Base-by-base conservation (phyloP, 192 early-diverging fungal species). In the Lunasporangiospora selenospora region DNA sequence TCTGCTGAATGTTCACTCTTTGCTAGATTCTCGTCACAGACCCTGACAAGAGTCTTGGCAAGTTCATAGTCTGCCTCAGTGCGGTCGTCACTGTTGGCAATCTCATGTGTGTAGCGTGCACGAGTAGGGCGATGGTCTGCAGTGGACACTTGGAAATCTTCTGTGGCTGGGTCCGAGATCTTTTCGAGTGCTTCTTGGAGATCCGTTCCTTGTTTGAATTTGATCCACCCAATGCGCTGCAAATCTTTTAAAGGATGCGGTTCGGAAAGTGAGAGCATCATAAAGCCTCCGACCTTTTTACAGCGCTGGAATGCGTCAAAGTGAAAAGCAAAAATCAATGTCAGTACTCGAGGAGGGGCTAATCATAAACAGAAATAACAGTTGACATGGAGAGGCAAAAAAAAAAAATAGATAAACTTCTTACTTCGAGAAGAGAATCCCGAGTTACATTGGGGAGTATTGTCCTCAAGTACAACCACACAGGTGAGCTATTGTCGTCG, bases 161-260 rank as follows among this genome's bases (percentile, higher is more conserved):
- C 59, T 58, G 67, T 71, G 7, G 47, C 31, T 9, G 69, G 60
- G 19, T 73, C 60, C 16, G 48, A 53, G 33, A 73, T 15, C 19
- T 77, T 69, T 21, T 85, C 80, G 62, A 87, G 67, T 19, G 90
- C 89, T 39, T 75, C 79, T 12, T 88, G 84, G 75, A 97, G 82
- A 64, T 97, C 90, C n/a, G 92, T 91, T 19, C 88, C 93, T 26
- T 90, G 79, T 46, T 89, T 84, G 62, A 98, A 97, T 21, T 89
- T 84, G 59, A 94, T 88, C 97, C 97, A 98, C 11, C 94, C 97
- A 56, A 95, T 83, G 15, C 97, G 90, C 70, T 90, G 85, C 75
- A 90, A 91, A 58, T 92, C 88, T 71, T 92, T 92, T 64, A 85
- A 81, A 30, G 91, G 85, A 19, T 86, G 86, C 3, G 97, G 95